A percentile compares a stretch with the other conserved stretches of the same genome.
phyloP scores from a whole-genome alignment of 352 stramenopile species.

The Phytophthora chlamydospora region DNA sequence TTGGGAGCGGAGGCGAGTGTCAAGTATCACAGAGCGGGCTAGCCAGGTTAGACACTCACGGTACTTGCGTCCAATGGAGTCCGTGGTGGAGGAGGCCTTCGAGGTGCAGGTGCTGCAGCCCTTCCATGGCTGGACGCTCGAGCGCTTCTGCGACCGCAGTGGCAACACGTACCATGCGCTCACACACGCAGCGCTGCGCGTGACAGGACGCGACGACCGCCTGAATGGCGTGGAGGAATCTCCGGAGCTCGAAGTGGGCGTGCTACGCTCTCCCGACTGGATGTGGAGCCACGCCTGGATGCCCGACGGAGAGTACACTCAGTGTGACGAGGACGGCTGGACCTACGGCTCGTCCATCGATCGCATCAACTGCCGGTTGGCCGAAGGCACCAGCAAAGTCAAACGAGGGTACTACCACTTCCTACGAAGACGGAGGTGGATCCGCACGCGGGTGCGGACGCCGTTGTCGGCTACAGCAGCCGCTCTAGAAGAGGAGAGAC shows the following conservation, averaged over 20 bases:
- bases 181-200: constrained; percentile 50
- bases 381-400: constrained; percentile 73
- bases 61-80: constrained; percentile 50
- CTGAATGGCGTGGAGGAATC: constrained; percentile 52
- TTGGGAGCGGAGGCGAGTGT: background rate
- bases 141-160: constrained; percentile 83
- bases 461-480: constrained; percentile 28
- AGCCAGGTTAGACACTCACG: background rate
- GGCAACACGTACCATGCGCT: constrained; percentile 72
- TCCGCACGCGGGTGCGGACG: constrained; percentile 77
- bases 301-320: constrained; percentile 74
- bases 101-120: constrained; percentile 86
- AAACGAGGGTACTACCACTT: constrained; percentile 87
- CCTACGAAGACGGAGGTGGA: constrained; percentile 74
- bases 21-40: background rate
- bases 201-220: constrained; percentile 53
- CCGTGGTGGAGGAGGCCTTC: constrained; percentile 82
- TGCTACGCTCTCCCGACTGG: constrained; percentile 68
- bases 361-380: constrained; percentile 82
- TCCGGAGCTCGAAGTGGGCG: constrained; percentile 61
- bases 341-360: constrained; percentile 85
- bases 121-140: constrained; percentile 80
- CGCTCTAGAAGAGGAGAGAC: background rate
- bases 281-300: constrained; percentile 87
- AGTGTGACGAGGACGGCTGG: constrained; percentile 88